Evolutionary conservation across 805 yeast genomes (phyloP), one percentile per base, ranked within the genome.

Genomic region (Kluyveromyces dobzhanskii): DNA sequence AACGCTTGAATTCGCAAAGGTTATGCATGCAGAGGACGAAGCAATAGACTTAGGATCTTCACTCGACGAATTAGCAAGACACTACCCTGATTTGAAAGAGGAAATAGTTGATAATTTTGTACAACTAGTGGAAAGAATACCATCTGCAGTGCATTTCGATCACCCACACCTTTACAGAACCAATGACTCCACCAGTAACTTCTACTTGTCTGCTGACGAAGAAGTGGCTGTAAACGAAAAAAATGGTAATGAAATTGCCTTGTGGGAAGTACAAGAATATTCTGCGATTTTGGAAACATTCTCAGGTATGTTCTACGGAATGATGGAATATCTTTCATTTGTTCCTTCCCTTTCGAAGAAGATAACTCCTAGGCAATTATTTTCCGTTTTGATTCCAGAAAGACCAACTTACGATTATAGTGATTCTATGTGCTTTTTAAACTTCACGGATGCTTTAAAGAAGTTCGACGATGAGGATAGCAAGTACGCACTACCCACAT

Each of bases 61-160:
- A 0, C 69, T 87, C 49, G 95, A 87, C 53, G 94, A 85, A 48
- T 61, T 87, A 35, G 78, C 84, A 2, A 72, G 95, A 51, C 96
- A 88, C 53, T 85, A 84, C 51, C 85, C 94, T 1, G 76, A 71
- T 2, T 65, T 86, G 43, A 77, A 82, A 36, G 78, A 82, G 0
- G 51, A 61, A 0, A 75, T 87, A 17, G 58, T 75, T 37, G 59
- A 65, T 3, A 74, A 75, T 37, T 61, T 78, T 34, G 60, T 66
- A 2, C 47, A 51, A 0, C 46, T 79, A n/a, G 63, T 80, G 1
- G 58, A 65, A 18, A 57, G 62, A 7, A 54, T 77, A 7, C 76
- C 82, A 0, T 68, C 69, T 1, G 49, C 54, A 12, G 50, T 53
- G 2, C 42, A 48, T 5, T 61, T 75, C 46, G 50, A 60, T 3